Evolutionary conservation across 805 yeast species (phyloP).

Genomic region (Candida berthetii): DNA sequence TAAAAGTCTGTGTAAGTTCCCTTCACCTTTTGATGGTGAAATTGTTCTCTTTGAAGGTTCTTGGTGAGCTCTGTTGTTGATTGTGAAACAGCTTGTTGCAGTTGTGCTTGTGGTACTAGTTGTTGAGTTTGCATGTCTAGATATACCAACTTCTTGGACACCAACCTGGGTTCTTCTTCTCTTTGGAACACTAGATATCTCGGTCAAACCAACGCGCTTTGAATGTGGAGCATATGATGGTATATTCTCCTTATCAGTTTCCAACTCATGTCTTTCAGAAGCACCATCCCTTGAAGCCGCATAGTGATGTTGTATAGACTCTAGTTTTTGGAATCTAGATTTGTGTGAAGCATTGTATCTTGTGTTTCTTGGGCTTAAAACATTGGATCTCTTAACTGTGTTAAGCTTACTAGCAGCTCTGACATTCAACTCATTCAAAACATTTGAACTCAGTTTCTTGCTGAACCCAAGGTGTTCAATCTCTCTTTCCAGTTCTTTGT

Average conservation of each 20-base stretch:
- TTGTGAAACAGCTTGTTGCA: background rate
- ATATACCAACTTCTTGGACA: slow-evolving; percentile 5
- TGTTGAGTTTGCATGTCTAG: background rate
- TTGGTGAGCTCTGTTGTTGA: too few species aligned
- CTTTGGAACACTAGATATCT: slow-evolving; percentile 12
- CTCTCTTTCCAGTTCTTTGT: slow-evolving; percentile 2
- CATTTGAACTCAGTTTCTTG: slow-evolving; percentile 25
- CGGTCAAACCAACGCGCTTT: slow-evolving; percentile 12
- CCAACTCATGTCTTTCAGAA: slow-evolving; percentile 9
- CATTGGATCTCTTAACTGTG: slow-evolving; percentile 7
- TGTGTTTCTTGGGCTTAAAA: slow-evolving; percentile 15
- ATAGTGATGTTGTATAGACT: slow-evolving; percentile 26
- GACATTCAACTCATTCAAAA: slow-evolving; percentile 25
- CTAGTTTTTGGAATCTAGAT: slow-evolving; percentile 23
- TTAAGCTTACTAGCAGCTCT: slow-evolving; percentile 21
- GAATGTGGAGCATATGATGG: slow-evolving; percentile 17
- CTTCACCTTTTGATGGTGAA: slow-evolving; percentile 7
- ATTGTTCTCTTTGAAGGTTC: slow-evolving; percentile 1
- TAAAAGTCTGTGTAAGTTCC: slow-evolving; percentile 6
- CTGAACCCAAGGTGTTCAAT: slow-evolving; percentile 23
- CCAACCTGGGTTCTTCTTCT: slow-evolving; percentile 18
- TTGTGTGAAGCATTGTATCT: slow-evolving; percentile 17
- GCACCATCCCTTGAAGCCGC: slow-evolving; percentile 13
- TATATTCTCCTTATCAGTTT: slow-evolving; percentile 16
- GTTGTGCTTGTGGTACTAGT: background rate